Evolutionary conservation across 768 basidiomycete genomes (phyloP), one percentile per base, ranked within the genome.

Genomic region (Auriscalpium orientale): DNA sequence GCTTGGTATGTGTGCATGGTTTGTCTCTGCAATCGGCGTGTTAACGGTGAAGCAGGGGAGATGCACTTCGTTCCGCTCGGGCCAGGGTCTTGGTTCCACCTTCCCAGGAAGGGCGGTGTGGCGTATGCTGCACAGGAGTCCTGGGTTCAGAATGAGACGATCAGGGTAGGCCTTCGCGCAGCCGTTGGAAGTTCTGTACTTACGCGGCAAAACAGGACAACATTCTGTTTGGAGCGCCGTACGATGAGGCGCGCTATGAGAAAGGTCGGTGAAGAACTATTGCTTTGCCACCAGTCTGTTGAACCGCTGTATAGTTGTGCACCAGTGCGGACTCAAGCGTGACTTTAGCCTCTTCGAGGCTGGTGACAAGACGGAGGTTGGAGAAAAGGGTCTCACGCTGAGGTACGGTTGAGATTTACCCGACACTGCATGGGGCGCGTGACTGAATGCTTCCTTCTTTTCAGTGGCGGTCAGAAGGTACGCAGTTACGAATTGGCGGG

Each of bases 111-210:
- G 4, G 76, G 76, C 1, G 89, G 90, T 6, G 77, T 94, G 40
- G 83, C 89, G 2, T 91, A 89, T 66, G 86, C 86, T 8, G 85
- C 86, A 4, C 91, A 95, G 66, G 89, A 91, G 65, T 83, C 87
- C 4, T 95, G 89, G 89, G 84, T 91, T 2, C 80, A 85, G 67
- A 91, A 90, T 59, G 86, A 86, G 57, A 89, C 87, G 0, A 87
- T 90, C 52, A 74, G 72, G 66, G 84, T 82, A 50, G 47, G 71
- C 54, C 8, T 2, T 28, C 22, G 5, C 22, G 22, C 22, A 2
- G 22, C 2, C 22, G 5, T 5, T 5, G 22, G 22, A 28, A 5
- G 5, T 28, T 28, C 5, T 5, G n/a, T 28, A 28, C 22, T 28
- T 28, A 28, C 22, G 5, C 3, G 5, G 18, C 5, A 4, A 2